A percentile compares a stretch with the other conserved stretches of the same genome.
Evolutionary conservation across 2,329 filamentous ascomycete genomes (phyloP).

Genomic region (Penicillium griseofulvum): DNA sequence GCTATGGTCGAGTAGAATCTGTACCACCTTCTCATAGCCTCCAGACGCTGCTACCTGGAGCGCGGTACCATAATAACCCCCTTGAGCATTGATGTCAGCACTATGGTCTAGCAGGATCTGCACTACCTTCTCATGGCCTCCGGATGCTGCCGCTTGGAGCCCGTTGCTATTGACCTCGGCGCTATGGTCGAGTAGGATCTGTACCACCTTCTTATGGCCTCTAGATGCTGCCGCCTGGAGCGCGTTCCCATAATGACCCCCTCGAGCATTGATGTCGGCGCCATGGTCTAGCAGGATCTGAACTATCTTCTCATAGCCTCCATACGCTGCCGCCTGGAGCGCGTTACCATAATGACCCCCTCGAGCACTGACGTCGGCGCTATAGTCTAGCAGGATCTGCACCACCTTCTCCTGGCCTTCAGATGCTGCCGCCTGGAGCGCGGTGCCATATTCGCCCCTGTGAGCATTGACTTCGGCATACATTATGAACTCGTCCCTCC

Average conservation of each 20-base stretch:
- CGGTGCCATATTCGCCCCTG: too few relatives aligned
- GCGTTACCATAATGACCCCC: too few relatives aligned
- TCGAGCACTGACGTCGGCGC: neutral
- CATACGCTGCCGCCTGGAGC: too few relatives aligned
- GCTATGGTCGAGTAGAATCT: constrained; percentile 5
- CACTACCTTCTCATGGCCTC: neutral
- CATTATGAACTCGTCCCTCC: neutral
- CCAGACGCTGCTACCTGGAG: neutral
- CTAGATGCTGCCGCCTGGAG: neutral
- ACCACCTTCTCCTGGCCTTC: too few relatives aligned
- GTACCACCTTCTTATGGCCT: neutral
- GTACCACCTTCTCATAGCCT: neutral
- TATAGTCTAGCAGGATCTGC: too few relatives aligned
- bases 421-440: too few relatives aligned
- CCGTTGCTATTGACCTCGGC: neutral
- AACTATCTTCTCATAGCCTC: too few relatives aligned
- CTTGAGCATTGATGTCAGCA: constrained; percentile 1
- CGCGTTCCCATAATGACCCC: neutral
- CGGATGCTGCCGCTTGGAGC: neutral
- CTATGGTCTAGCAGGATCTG: constrained; percentile 2
- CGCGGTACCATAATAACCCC: neutral
- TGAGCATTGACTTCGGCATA: neutral
- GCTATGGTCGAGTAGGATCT: neutral
- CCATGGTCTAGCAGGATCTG: too few relatives aligned
- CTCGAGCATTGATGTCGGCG: too few relatives aligned